Evolutionary conservation across 73 alveolate species (phyloP).

Genomic region (Paramecium tetraurelia): DNA sequence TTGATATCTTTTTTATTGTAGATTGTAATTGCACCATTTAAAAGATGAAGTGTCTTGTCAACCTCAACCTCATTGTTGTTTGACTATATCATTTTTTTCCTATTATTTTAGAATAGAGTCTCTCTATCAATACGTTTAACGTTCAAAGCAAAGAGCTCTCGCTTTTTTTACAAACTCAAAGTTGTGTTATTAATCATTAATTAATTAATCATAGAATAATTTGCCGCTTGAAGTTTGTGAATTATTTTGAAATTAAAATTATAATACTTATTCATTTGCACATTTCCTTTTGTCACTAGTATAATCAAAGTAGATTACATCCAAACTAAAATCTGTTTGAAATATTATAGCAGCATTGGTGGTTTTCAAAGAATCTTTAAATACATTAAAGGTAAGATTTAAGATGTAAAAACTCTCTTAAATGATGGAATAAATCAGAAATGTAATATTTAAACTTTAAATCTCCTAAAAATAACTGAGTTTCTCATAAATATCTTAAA

Average conservation of each 20-base stretch:
- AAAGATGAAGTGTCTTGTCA: background rate
- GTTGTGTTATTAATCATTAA: background rate
- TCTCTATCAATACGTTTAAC: slow-evolving; percentile 3
- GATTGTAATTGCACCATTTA: background rate
- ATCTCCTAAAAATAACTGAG: too few species aligned
- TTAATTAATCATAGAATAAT: background rate
- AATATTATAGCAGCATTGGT: too few species aligned
- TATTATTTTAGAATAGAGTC: background rate
- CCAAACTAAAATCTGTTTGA: too few species aligned
- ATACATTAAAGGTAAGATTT: background rate
- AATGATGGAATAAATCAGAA: background rate
- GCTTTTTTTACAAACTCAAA: background rate
- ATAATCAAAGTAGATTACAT: too few species aligned
- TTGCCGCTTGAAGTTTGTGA: background rate
- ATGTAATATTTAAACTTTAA: too few species aligned
- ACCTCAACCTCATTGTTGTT: background rate
- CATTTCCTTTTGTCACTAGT: too few species aligned
- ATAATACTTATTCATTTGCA: too few species aligned
- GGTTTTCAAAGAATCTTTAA: too few species aligned
- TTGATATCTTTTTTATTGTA: background rate
- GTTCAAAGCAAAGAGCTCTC: background rate
- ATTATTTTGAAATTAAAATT: background rate
- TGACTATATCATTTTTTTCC: background rate
- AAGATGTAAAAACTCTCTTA: background rate
- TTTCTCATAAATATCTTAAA: too few species aligned